Base-by-base conservation (phyloP, 257 asterid species). In the Solanum bulbocastanum region DNA sequence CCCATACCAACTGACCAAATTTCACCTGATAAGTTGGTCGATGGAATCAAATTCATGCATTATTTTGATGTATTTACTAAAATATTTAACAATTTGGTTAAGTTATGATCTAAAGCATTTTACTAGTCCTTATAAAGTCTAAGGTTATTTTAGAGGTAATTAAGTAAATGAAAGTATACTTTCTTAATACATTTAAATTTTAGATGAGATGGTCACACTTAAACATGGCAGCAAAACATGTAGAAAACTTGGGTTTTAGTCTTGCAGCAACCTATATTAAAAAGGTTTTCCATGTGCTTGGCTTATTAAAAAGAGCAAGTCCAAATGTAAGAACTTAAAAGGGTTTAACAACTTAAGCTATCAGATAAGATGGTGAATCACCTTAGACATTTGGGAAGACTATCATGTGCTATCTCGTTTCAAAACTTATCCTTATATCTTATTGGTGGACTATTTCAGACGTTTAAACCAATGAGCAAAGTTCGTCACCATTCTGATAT, bases 1-100 rank as follows among this genome's bases (percentile, higher is more conserved):
- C 98, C 98, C 65, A 95, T 96, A 60, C 98, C 98, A 0, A 92
- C 93, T 35, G 96, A 94, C 20, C 95, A 94, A 88, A 94, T 95
- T 86, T 92, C 98, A 33, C 94, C 93, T 4, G 94, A 91, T 8
- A 96, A 94, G 89, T 89, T 94, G 91, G 98, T 96, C 14, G 69
- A 89, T 73, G 99, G 98, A 13, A 95, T 96, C 52, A 49, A 74
- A 37, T 96, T 39, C 93, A 69, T 46, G 56, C 5, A 5, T 36
- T 92, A 93, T 83, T 94, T 94, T 14, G 14, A 85, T 93, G 98
- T 96, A 93, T 56, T 7, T 36, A 37, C 65, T 62, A 3, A 49
- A 15, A n/a, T 18, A 42, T 20, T 36, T 2, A 22, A 5, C 5
- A 22, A 74, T 74, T 14, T 22, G 49, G 23, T 74, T 22, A 74